Evolutionary conservation across 345 rosid species (phyloP), one percentile per base, ranked within the genome.

Genomic region (Hevea brasiliensis): DNA sequence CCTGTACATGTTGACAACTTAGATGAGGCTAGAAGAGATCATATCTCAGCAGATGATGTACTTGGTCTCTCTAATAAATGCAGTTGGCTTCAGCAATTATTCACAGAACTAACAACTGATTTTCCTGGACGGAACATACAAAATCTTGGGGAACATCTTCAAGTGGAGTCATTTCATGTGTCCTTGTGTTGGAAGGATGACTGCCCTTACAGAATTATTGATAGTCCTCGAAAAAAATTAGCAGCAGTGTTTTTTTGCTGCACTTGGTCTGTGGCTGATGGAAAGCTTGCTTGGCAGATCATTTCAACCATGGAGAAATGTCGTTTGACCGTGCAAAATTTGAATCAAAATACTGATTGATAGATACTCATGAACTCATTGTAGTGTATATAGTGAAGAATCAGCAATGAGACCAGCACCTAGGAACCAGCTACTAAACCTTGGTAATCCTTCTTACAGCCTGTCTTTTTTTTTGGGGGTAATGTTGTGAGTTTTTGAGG

Each of bases 261-360:
- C 75, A 75, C 65, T 47, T 95, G 98, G 99, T 87, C 87, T 40
- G 78, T 57, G 7, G 70, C 80, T 70, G 99, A 95, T 61, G 85
- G 85, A 79, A 84, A 87, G 71, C 87, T 91, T 75, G 98, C 89
- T 1, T 79, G 92, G 98, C 82, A 82, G 79, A 81, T 91, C 54
- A 84, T 94, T 64, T 82, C 88, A 10, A 17, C 75, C 29, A 76
- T 86, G 78, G 63, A 86, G 79, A 60, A 62, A 7, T 35, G 40
- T 20, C 37, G 17, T 67, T 65, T 73, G 71, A 65, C n/a, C 7
- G 0, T 56, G 55, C 61, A 51, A 23, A 53, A 68, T 15, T 37
- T 24, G 23, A 51, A 7, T 54, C 44, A 12, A 40, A 54, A 14
- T 45, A 17, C 20, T 37, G 27, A 26, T 47, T 65, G 29, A 42